Evolutionary conservation across 805 yeast genomes (phyloP).

Genomic region (Ogataea pilisensis): DNA sequence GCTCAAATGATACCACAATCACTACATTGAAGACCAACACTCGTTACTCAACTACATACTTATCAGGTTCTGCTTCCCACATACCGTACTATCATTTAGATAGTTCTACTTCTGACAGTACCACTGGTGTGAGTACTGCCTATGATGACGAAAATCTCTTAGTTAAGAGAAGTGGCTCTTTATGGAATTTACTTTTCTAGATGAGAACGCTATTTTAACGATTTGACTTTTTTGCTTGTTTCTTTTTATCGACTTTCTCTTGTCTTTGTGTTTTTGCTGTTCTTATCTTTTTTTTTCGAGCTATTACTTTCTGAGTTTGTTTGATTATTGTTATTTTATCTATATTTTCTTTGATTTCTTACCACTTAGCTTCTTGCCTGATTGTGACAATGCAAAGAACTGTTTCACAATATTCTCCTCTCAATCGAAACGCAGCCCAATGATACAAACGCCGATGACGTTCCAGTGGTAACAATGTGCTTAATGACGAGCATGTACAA

Average conservation of each 20-base stretch:
- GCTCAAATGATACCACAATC: slow-evolving; percentile 5
- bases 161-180: slow-evolving; percentile 16
- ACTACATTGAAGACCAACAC: slow-evolving; percentile 2
- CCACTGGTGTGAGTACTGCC: slow-evolving; percentile 11
- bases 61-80: slow-evolving; percentile 7
- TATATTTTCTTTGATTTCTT: too few relatives aligned
- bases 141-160: slow-evolving; percentile 10
- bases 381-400: too few relatives aligned
- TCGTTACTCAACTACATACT: slow-evolving; percentile 4
- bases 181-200: slow-evolving; percentile 18
- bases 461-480: too few relatives aligned
- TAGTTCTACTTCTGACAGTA: slow-evolving; percentile 5
- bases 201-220: background rate
- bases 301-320: background rate
- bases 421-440: too few relatives aligned
- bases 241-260: background rate
- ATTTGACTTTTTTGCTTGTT: background rate
- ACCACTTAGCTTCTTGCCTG: too few relatives aligned
- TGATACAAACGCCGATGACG: too few relatives aligned
- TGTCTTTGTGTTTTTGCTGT: background rate
- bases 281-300: slow-evolving; percentile 1
- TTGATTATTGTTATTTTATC: background rate
- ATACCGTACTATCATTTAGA: slow-evolving; percentile 10
- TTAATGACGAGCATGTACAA: too few relatives aligned
- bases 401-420: too few relatives aligned